phyloP scores from a whole-genome alignment of 805 yeast genomes.

The Teunomyces funiuensis region DNA sequence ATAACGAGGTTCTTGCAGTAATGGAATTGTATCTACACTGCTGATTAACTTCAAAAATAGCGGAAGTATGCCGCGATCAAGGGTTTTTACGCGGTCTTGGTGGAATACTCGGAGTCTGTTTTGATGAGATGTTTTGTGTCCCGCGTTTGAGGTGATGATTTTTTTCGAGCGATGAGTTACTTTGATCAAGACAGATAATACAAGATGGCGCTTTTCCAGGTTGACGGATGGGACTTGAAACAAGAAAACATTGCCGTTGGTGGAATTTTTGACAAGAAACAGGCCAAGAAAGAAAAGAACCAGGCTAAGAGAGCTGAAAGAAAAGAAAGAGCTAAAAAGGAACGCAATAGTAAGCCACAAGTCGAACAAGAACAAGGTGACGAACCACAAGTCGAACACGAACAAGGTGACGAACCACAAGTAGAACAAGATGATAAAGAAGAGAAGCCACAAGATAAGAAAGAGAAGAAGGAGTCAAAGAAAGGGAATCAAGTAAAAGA shows the following conservation, averaged over 20 bases:
- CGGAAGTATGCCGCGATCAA: neutral
- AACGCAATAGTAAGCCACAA: too few species aligned
- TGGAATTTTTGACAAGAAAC: conserved; percentile 27
- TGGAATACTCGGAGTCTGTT: neutral
- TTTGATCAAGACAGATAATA: neutral
- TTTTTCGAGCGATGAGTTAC: conserved; percentile 5
- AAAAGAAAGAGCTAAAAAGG: conserved; percentile 18
- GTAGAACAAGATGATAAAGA: conserved; percentile 7
- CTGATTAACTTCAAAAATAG: neutral
- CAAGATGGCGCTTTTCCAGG: conserved; percentile 69
- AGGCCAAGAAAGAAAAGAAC: conserved; percentile 24
- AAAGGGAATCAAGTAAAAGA: conserved; percentile 6
- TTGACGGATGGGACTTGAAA: conserved; percentile 79
- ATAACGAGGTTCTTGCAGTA: neutral
- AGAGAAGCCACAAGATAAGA: conserved; percentile 6
- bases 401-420: conserved; percentile 9
- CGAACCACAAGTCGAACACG: conserved; percentile 22
- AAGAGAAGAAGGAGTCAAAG: conserved; percentile 7
- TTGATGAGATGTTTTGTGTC: neutral
- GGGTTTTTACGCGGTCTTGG: neutral
- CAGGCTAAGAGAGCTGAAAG: conserved; percentile 11
- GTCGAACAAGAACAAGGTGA: conserved; percentile 15
- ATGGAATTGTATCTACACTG: neutral
- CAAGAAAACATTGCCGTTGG: conserved; percentile 50
- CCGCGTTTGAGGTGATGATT: neutral